phyloP scores from a whole-genome alignment of 2,329 filamentous ascomycete genomes.

The Cordyceps farinosa region DNA sequence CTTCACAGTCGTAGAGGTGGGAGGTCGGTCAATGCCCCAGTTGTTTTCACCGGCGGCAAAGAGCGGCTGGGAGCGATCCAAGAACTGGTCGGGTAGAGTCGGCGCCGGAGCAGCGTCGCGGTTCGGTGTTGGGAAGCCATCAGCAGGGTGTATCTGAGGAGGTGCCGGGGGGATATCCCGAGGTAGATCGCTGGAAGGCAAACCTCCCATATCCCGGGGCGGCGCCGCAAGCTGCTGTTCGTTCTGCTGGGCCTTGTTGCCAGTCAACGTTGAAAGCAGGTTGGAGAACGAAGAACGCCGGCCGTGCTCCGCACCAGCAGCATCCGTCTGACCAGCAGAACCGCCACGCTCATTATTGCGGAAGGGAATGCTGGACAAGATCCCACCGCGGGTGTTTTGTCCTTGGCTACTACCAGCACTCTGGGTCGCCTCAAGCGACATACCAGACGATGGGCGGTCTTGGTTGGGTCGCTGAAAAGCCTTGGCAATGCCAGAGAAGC shows the following conservation, averaged over 20 bases:
- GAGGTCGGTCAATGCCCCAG: not conserved
- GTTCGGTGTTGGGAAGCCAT: not conserved
- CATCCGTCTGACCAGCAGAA: not conserved
- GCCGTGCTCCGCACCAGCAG: not conserved
- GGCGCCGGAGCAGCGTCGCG: not conserved
- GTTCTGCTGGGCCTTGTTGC: not conserved
- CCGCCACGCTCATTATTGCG: not conserved
- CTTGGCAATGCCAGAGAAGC: constrained; percentile 40
- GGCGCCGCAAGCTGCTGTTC: not conserved
- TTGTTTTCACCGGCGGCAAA: not conserved
- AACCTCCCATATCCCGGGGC: not conserved
- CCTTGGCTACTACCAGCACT: not conserved
- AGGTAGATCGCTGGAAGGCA: not conserved
- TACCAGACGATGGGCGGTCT: constrained; percentile 7
- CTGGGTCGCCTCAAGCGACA: not conserved
- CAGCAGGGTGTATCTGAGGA: not conserved
- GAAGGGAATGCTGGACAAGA: not conserved
- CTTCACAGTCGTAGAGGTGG: constrained; percentile 1
- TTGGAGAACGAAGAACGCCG: constrained; percentile 12
- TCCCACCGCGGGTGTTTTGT: not conserved
- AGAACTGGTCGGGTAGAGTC: not conserved
- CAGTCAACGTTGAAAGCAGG: not conserved
- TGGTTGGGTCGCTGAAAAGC: constrained; percentile 27
- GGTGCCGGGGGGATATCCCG: constrained; percentile 6
- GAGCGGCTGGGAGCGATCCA: not conserved